Conservation (phyloP, 805 yeast genomes). For the Zygoascus flipseniorum region DNA sequence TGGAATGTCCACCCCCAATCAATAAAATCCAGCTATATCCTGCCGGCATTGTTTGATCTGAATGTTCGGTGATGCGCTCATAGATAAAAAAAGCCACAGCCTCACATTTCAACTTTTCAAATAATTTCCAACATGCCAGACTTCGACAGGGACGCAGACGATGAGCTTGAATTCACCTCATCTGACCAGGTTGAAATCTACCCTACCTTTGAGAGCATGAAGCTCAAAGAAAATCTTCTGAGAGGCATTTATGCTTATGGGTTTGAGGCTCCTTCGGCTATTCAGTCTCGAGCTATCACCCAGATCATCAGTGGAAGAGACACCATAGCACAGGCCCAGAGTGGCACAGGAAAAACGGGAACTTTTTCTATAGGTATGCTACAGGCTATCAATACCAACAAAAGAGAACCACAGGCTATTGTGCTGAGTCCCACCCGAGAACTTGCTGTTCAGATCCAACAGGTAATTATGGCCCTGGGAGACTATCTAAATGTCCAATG, state of each 20-base stretch:
- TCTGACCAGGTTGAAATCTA: conserved; percentile 33
- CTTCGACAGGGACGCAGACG: conserved; percentile 14
- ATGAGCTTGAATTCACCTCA: conserved; percentile 51
- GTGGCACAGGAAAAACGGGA: conserved; percentile 90
- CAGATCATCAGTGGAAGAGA: conserved; percentile 72
- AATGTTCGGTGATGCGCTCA: no score
- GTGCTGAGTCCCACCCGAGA: conserved; percentile 97
- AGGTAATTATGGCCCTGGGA: conserved; percentile 84
- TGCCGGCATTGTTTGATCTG: background rate
- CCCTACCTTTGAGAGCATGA: conserved; percentile 4
- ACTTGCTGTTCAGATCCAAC: conserved; percentile 92
- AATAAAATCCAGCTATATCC: conserved; percentile 30
- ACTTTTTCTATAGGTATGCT: conserved; percentile 65
- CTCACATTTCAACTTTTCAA: background rate
- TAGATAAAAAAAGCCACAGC: background rate
- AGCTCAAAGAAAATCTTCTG: conserved; percentile 12
- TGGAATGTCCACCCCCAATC: conserved; percentile 55
- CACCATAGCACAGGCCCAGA: conserved; percentile 76
- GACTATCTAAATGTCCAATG: conserved; percentile 82
- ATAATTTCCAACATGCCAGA: conserved; percentile 1
- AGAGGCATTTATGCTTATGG: conserved; percentile 72
- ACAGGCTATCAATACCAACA: conserved; percentile 55
- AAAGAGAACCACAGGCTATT: conserved; percentile 80
- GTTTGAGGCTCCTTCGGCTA: conserved; percentile 73
- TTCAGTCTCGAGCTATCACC: conserved; percentile 71